Evolutionary conservation across 768 basidiomycete genomes (phyloP).

Genomic region (Auricularia cornea): DNA sequence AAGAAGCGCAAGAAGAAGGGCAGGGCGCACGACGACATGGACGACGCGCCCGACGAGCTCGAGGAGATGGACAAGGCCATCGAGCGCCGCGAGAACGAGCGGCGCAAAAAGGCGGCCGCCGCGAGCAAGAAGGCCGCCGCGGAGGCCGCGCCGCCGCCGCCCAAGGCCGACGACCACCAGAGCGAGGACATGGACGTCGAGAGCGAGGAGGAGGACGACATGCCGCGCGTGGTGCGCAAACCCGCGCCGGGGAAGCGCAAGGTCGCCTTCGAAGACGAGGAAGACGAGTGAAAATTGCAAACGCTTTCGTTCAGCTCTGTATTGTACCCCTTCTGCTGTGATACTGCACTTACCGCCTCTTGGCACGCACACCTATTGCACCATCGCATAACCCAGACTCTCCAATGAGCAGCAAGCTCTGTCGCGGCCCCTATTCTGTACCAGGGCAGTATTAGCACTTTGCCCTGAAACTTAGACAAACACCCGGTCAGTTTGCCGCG

Average conservation of each 20-base stretch:
- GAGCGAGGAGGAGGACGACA: conserved; percentile 59
- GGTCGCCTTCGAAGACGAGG: conserved; percentile 50
- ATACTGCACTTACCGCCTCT: too few species aligned
- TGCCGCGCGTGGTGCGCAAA: background rate
- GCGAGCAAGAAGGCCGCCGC: conserved; percentile 24
- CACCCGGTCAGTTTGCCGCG: too few species aligned
- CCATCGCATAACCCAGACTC: too few species aligned
- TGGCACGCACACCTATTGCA: too few species aligned
- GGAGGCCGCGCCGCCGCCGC: background rate
- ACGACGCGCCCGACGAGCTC: conserved; percentile 62
- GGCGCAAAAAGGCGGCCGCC: conserved; percentile 11
- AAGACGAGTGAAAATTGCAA: conserved; percentile 45
- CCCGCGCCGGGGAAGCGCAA: conserved; percentile 29
- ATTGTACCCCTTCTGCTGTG: background rate
- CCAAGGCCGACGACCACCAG: conserved; percentile 17
- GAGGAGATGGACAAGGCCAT: conserved; percentile 49
- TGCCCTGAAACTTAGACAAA: too few species aligned
- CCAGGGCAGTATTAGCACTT: too few species aligned
- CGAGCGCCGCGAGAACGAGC: conserved; percentile 31
- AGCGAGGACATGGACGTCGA: conserved; percentile 61
- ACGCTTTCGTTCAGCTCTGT: background rate
- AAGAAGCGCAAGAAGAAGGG: conserved; percentile 31
- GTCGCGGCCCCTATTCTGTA: too few species aligned
- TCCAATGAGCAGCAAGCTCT: too few species aligned
- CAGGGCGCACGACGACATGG: conserved; percentile 32